These are phyloP conservation scores for Fagopyrum tataricum DNA, from an alignment of 148 eudicot species.

Conservation along the genomic window DNA sequence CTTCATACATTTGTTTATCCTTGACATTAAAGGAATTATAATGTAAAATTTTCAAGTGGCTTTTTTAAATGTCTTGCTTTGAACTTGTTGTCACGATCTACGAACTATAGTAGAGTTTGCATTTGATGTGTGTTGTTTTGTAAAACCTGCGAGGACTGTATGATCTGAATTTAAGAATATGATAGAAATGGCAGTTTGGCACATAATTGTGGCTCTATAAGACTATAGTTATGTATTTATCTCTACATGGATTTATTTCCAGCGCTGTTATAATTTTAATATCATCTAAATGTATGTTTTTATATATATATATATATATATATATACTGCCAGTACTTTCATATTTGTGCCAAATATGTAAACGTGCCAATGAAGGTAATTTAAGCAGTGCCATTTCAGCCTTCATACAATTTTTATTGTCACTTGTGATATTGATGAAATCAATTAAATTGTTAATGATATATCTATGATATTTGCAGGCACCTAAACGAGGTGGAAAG, in stretches of 20 bases:
- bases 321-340: too few species aligned
- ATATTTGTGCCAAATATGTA: too few species aligned
- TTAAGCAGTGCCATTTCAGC: too few species aligned
- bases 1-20: not conserved
- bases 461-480: slow-evolving; percentile 18
- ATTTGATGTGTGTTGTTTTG: not conserved
- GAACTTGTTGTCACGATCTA: not conserved
- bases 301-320: too few species aligned
- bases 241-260: too few species aligned
- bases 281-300: too few species aligned
- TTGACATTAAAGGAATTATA: not conserved
- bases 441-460: not conserved
- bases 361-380: not conserved
- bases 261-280: not conserved
- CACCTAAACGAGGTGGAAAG: slow-evolving; percentile 37
- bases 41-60: not conserved
- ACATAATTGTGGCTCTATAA: too few species aligned
- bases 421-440: not conserved
- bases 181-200: not conserved
- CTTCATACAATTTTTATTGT: not conserved
- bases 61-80: not conserved
- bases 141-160: not conserved
- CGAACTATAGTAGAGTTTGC: not conserved
- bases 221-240: not conserved
- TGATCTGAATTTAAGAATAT: not conserved